Conservation (phyloP, 2,329 filamentous ascomycete species). For the Cryphonectria radicalis region DNA sequence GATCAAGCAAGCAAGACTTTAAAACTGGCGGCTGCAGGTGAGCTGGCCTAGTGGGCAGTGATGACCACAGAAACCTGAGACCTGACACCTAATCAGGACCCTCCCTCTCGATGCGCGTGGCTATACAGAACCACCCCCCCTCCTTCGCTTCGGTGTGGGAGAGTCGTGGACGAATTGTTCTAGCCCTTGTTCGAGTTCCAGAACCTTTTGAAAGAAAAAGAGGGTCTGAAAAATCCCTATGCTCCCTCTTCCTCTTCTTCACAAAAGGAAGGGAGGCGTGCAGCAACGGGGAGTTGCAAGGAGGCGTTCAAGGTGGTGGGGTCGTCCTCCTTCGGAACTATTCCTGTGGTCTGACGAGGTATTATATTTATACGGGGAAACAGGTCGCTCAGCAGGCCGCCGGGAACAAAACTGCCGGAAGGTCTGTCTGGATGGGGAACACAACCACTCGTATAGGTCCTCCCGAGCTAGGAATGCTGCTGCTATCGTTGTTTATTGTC, state of each 20-base stretch:
- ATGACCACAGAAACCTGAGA: not conserved
- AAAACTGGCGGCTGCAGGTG: constrained; percentile 6
- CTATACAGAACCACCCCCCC: not conserved
- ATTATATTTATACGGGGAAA: constrained; percentile 1
- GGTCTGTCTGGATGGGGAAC: not conserved
- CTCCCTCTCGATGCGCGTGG: not conserved
- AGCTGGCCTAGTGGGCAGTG: constrained; percentile 9
- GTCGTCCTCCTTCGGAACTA: not conserved
- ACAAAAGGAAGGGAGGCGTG: too few species aligned
- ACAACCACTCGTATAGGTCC: not conserved
- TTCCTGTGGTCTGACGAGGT: constrained; percentile 6
- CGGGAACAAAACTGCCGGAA: not conserved
- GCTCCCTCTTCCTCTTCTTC: too few species aligned
- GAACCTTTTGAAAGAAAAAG: not conserved
- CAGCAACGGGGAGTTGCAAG: not conserved
- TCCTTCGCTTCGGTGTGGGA: not conserved
- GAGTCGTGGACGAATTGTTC: not conserved
- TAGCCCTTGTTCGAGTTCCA: not conserved
- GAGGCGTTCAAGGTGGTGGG: not conserved
- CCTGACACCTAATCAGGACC: not conserved
- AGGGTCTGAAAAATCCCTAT: not conserved
- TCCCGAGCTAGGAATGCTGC: not conserved
- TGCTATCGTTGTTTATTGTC: not conserved
- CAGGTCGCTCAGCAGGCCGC: constrained; percentile 1
- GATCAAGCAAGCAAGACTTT: not conserved